Conservation (phyloP, 495 filamentous ascomycete genomes). For the Aspergillus olivimuriae region DNA sequence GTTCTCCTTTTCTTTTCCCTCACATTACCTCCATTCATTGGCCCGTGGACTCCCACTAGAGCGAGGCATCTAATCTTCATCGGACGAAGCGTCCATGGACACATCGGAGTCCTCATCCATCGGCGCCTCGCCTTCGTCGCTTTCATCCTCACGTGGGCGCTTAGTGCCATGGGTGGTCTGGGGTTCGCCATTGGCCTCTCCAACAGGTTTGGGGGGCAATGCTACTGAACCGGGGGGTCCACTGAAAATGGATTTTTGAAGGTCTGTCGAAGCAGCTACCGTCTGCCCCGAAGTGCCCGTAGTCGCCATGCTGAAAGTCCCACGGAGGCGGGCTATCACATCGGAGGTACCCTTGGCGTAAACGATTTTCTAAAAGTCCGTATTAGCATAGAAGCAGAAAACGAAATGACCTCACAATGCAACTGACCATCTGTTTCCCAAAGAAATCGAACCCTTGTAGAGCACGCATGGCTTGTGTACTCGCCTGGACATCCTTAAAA, state of each 20-base stretch:
- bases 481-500: conserved; percentile 78
- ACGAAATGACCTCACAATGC: too few species aligned
- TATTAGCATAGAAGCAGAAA: conserved; percentile 6
- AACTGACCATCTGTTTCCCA: conserved; percentile 76
- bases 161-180: conserved; percentile 45
- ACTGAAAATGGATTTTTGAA: conserved; percentile 78
- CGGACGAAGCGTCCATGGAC: conserved; percentile 49
- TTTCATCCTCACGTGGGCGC: conserved; percentile 66
- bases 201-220: conserved; percentile 33
- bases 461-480: conserved; percentile 83
- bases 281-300: conserved; percentile 33
- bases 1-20: conserved; percentile 2
- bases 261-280: conserved; percentile 61
- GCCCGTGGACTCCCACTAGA: not conserved
- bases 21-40: conserved; percentile 1
- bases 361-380: conserved; percentile 60
- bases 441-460: conserved; percentile 84
- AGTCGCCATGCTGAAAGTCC: conserved; percentile 67
- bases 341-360: conserved; percentile 86
- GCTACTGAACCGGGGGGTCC: conserved; percentile 48
- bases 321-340: conserved; percentile 81
- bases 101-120: conserved; percentile 66
- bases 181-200: conserved; percentile 27
- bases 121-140: conserved; percentile 59
- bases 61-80: conserved; percentile 37